A percentile compares a stretch with the other conserved stretches of the same genome.
phyloP scores from a whole-genome alignment of 2,329 filamentous ascomycete genomes.

The Talaromyces pinophilus region DNA sequence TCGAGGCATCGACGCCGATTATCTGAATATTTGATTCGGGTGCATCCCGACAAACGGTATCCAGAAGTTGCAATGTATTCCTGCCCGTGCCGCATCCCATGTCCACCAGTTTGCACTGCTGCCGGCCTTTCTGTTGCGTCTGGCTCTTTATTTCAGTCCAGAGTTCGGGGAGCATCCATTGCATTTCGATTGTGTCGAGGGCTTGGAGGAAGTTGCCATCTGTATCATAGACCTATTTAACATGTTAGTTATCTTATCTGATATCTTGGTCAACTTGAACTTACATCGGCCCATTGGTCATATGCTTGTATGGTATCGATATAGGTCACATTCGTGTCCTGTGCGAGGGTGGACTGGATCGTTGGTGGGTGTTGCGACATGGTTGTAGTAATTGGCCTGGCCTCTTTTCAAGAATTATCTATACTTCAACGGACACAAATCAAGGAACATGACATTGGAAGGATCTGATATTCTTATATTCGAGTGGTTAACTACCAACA shows the following conservation, averaged over 20 bases:
- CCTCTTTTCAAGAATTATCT: background rate
- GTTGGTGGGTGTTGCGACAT: slow-evolving; percentile 21
- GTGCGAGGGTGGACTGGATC: slow-evolving; percentile 17
- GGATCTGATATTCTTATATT: background rate
- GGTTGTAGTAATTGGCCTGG: background rate
- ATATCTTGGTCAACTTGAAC: background rate
- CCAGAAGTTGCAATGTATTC: slow-evolving; percentile 58
- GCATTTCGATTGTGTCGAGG: slow-evolving; percentile 61
- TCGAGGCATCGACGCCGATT: slow-evolving; percentile 59
- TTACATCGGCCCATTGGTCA: slow-evolving; percentile 42
- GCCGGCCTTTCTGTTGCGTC: background rate
- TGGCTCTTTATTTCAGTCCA: slow-evolving; percentile 30
- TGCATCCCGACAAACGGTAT: slow-evolving; percentile 1
- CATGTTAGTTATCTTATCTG: background rate
- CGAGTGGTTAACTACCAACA: background rate
- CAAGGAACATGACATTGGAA: background rate
- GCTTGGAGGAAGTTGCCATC: slow-evolving; percentile 68
- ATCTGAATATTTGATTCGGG: slow-evolving; percentile 37
- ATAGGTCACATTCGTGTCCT: slow-evolving; percentile 27
- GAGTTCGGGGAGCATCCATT: slow-evolving; percentile 53
- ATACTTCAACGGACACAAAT: too few relatives aligned
- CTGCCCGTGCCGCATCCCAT: slow-evolving; percentile 67
- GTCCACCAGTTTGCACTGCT: slow-evolving; percentile 54
- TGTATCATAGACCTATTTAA: slow-evolving; percentile 58
- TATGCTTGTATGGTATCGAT: slow-evolving; percentile 41